These are phyloP conservation scores for Globisporangium apiculatum DNA, from an alignment of 352 stramenopile genomes.

Conservation along the genomic window DNA sequence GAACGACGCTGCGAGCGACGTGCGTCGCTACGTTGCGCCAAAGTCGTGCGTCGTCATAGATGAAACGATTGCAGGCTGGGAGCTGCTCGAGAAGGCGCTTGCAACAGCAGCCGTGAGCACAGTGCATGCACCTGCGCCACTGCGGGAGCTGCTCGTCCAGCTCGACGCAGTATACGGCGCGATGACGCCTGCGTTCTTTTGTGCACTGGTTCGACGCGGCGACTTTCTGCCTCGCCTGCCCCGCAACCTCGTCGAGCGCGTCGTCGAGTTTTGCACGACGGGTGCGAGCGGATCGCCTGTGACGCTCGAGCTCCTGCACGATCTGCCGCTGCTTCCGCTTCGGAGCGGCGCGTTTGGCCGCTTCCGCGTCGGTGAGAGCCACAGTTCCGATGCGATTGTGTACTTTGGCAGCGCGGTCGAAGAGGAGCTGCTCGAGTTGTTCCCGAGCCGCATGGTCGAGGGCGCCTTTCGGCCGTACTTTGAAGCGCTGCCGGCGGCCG, in stretches of 20 bases:
- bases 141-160: constrained; percentile 41
- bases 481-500: constrained; percentile 23
- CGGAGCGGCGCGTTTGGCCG: constrained; percentile 33
- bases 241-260: constrained; percentile 16
- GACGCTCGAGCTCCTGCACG: constrained; percentile 20
- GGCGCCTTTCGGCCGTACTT: constrained; percentile 36
- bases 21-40: constrained; percentile 19
- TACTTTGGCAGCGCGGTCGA: constrained; percentile 43
- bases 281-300: constrained; percentile 1
- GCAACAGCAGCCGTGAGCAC: constrained; percentile 20
- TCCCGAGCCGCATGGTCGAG: constrained; percentile 30
- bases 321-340: constrained; percentile 37
- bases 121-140: constrained; percentile 22
- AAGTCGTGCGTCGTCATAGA: constrained; percentile 38
- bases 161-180: constrained; percentile 37
- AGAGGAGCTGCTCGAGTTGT: constrained; percentile 38
- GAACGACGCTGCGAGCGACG: neutral
- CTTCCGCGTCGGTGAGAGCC: constrained; percentile 11
- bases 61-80: constrained; percentile 31
- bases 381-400: constrained; percentile 9
- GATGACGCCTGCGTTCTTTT: constrained; percentile 53
- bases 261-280: constrained; percentile 45
- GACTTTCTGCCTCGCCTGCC: constrained; percentile 30
- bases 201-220: constrained; percentile 25
- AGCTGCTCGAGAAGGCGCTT: constrained; percentile 34